Base-by-base conservation (phyloP, 495 filamentous ascomycete genomes). In the Rostrohypoxylon terebratum region DNA sequence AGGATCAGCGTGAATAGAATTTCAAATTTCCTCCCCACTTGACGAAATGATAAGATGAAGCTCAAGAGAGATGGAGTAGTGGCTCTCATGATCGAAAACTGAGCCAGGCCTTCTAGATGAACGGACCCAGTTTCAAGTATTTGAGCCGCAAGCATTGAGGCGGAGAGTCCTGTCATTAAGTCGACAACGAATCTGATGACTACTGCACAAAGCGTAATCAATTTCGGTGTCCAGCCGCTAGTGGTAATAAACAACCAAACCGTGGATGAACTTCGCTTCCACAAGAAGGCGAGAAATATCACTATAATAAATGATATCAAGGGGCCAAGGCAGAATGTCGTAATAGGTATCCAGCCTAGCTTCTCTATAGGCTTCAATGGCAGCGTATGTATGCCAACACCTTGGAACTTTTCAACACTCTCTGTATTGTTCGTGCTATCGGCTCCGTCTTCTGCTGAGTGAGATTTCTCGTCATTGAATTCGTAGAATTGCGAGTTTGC, bases 131-230 rank as follows among this genome's bases (percentile, higher is more conserved):
- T 51, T 51, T 51, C 47, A 7, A 51, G 8, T 23, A 51, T 28
- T 28, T 51, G 47, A 51, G 47, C 47, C 3, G 47, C 47, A 51
- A 51, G 20, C 47, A 51, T 51, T 0, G 47, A 51, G 10, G 47
- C 47, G 11, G 9, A 51, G 20, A 51, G 9, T 28, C 47, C 47
- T 2, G 47, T 51, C 23, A 28, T 18, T 11, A 51, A 4, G 23
- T 51, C 47, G 21, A 51, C 47, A 8, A 51, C 20, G 10, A 51
- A 3, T 51, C 47, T 20, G 4, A 51, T 51, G 9, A n/a, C n/a
- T 11, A 51, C 25, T 0, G 47, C 47, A 28, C 47, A 51, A 13
- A 51, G 47, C 7, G 47, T 51, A 11, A 51, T 9, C 9, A 21
- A 25, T 51, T 21, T 4, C 18, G 47, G 4, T 3, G 23, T 11